Conservation (phyloP, 345 rosid species). For the Bruguiera sexangula region DNA sequence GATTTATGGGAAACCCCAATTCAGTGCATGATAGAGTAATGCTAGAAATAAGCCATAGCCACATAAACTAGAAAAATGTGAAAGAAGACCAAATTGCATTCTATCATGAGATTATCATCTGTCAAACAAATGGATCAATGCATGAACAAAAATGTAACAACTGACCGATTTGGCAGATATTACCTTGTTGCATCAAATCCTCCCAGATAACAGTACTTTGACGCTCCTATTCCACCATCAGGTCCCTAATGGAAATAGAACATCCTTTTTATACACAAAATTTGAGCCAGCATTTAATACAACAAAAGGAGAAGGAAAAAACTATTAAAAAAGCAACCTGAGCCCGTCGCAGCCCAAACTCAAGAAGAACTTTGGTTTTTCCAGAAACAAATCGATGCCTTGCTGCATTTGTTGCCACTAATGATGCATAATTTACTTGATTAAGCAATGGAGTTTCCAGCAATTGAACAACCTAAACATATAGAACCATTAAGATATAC, state of each 20-base stretch:
- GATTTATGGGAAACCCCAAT: too few relatives aligned
- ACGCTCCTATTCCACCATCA: conserved; percentile 90
- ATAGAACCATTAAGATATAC: neutral
- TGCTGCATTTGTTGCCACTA: conserved; percentile 95
- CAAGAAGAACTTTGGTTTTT: conserved; percentile 74
- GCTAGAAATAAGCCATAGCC: too few relatives aligned
- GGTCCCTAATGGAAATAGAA: conserved; percentile 63
- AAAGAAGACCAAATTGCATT: neutral
- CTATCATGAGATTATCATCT: neutral
- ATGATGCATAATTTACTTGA: conserved; percentile 80
- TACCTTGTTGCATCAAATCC: conserved; percentile 99
- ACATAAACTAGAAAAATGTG: neutral
- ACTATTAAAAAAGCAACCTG: conserved; percentile 50
- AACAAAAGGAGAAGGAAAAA: neutral
- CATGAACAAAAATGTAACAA: neutral
- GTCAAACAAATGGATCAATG: neutral
- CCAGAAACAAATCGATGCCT: conserved; percentile 94
- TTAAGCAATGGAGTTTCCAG: conserved; percentile 90
- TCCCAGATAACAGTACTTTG: conserved; percentile 89
- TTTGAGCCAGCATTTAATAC: conserved; percentile 8
- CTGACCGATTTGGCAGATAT: neutral
- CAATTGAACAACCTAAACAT: conserved; percentile 77
- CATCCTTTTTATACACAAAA: conserved; percentile 17
- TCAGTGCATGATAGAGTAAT: too few relatives aligned
- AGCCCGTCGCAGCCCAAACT: conserved; percentile 95